phyloP scores from a whole-genome alignment of 257 asterid species.

The Nicotiana benthamiana region DNA sequence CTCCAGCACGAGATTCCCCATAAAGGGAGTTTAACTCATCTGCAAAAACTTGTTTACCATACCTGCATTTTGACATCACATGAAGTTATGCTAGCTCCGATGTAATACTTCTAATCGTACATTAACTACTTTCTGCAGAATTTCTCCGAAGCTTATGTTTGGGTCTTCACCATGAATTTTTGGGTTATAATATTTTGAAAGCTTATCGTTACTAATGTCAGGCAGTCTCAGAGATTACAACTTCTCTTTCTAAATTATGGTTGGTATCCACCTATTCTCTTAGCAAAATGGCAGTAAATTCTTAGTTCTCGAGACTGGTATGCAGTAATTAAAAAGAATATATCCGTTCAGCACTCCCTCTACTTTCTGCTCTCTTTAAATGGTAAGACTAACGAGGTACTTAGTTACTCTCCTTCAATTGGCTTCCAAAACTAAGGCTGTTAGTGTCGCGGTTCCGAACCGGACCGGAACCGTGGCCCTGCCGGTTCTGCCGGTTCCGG shows the following conservation, averaged over 20 bases:
- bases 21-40: slow-evolving; percentile 77
- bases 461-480: no score
- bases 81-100: background rate
- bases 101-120: background rate
- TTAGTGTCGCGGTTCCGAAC: no score
- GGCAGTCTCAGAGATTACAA: background rate
- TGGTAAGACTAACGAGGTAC: background rate
- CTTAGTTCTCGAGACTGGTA: background rate
- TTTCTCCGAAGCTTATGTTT: background rate
- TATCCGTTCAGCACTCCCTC: background rate
- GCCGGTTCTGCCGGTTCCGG: no score
- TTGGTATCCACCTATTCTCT: background rate
- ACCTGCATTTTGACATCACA: slow-evolving; percentile 32
- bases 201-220: background rate
- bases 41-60: slow-evolving; percentile 70
- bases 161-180: background rate
- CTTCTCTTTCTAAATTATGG: background rate
- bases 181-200: background rate
- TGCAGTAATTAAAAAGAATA: background rate
- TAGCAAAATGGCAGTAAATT: background rate
- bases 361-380: background rate
- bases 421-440: background rate
- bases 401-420: background rate
- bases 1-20: slow-evolving; percentile 78
- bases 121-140: background rate